Evolutionary conservation across 371 early-diverging fungal species (phyloP).

Genomic region (Blakeslea trispora): DNA sequence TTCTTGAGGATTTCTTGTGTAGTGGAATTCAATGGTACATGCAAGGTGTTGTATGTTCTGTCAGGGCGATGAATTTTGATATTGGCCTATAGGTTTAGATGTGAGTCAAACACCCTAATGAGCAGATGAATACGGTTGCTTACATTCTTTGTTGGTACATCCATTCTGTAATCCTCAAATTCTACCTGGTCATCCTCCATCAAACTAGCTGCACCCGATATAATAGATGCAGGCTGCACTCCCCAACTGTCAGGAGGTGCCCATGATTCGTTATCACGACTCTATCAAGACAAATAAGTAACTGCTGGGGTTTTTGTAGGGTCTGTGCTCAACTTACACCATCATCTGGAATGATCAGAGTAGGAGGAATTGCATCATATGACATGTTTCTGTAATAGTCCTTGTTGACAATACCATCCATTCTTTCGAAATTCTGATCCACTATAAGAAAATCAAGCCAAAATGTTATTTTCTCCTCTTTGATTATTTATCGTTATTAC

Average conservation of each 20-base stretch:
- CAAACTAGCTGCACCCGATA: constrained; percentile 9
- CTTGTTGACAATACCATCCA: constrained; percentile 57
- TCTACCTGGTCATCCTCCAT: constrained; percentile 37
- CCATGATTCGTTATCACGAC: constrained; percentile 54
- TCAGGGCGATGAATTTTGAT: constrained; percentile 69
- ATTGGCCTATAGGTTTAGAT: constrained; percentile 37
- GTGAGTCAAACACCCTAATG: no score
- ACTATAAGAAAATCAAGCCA: constrained; percentile 25
- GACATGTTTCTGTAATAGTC: constrained; percentile 32
- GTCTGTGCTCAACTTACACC: no score
- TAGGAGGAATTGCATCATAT: constrained; percentile 6
- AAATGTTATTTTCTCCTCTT: neutral
- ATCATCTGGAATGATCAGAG: constrained; percentile 1
- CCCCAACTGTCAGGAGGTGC: constrained; percentile 77
- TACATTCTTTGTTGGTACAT: constrained; percentile 39
- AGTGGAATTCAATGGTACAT: constrained; percentile 67
- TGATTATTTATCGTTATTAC: neutral
- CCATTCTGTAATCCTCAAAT: constrained; percentile 47
- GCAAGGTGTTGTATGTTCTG: constrained; percentile 75
- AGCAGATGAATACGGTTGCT: no score
- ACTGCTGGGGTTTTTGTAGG: neutral
- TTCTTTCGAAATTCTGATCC: constrained; percentile 50
- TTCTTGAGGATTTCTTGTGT: constrained; percentile 70
- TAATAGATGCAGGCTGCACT: constrained; percentile 43
- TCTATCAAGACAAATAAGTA: constrained; percentile 5